Percentiles rank a stretch among this genome's conserved stretches.
Conservation (phyloP, 441 rosid genomes). For the Eutrema salsugineum region DNA sequence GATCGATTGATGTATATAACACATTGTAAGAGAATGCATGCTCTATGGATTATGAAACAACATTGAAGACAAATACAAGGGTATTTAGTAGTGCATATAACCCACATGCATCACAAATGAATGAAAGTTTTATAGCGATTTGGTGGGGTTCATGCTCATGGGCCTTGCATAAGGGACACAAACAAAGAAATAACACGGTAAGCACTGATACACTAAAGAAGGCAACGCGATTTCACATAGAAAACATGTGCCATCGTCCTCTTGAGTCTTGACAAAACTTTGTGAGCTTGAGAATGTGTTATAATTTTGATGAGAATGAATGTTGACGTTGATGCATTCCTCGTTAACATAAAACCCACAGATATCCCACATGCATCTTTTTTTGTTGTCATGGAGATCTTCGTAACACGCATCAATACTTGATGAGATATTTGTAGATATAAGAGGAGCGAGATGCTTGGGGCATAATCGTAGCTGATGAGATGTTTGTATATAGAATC, state of each 20-base stretch:
- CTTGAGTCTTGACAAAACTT: too few species aligned
- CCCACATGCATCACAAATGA: constrained; percentile 35
- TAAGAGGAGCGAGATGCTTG: background rate
- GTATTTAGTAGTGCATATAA: constrained; percentile 33
- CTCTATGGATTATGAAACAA: constrained; percentile 3
- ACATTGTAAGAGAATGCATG: constrained; percentile 6
- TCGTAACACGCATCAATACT: background rate
- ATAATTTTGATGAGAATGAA: constrained; percentile 16
- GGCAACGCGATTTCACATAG: background rate
- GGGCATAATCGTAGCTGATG: background rate
- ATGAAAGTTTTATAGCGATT: background rate
- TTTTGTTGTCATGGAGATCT: background rate
- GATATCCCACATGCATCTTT: background rate
- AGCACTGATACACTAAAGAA: background rate
- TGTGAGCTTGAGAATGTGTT: background rate
- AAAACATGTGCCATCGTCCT: background rate
- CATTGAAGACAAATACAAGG: constrained; percentile 39
- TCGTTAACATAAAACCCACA: background rate
- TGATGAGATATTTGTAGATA: background rate
- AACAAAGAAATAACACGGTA: background rate
- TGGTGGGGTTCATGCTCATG: constrained; percentile 16
- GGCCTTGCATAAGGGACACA: background rate
- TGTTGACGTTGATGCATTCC: background rate
- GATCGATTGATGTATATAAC: background rate
- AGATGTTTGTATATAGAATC: background rate